Conservation (phyloP, 148 eudicot species). For the Vaccinium myrtillus region DNA sequence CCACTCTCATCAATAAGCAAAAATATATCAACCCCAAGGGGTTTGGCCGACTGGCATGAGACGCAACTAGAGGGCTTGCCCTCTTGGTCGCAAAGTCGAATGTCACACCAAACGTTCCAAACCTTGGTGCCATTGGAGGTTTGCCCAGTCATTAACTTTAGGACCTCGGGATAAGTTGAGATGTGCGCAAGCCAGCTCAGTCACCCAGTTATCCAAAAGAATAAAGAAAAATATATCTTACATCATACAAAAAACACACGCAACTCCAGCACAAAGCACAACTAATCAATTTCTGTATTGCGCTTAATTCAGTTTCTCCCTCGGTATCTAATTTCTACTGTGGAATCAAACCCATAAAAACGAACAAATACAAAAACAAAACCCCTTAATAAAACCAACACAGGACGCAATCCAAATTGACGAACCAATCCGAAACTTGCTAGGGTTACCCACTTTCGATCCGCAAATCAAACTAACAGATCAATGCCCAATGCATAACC, state of each 20-base stretch:
- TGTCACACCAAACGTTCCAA: too few relatives aligned
- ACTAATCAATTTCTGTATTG: neutral
- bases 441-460: neutral
- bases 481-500: neutral
- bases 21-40: neutral
- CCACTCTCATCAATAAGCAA: neutral
- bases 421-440: neutral
- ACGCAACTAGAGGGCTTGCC: too few relatives aligned
- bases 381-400: neutral
- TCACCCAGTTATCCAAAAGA: too few relatives aligned
- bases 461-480: neutral
- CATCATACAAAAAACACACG: neutral
- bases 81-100: too few relatives aligned
- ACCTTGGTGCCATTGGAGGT: too few relatives aligned
- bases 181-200: too few relatives aligned
- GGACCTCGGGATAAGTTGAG: too few relatives aligned
- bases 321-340: neutral
- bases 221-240: too few relatives aligned
- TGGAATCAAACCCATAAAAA: conserved; percentile 6
- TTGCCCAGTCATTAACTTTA: too few relatives aligned
- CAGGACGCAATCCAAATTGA: neutral
- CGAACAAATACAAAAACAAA: neutral
- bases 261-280: neutral
- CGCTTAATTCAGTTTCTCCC: neutral
- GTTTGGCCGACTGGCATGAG: too few relatives aligned